Percentiles rank a stretch among this genome's conserved stretches.
These are phyloP conservation scores for Hemerocallis citrina DNA, from an alignment of 106 monocot genomes.

Conservation along the genomic window DNA sequence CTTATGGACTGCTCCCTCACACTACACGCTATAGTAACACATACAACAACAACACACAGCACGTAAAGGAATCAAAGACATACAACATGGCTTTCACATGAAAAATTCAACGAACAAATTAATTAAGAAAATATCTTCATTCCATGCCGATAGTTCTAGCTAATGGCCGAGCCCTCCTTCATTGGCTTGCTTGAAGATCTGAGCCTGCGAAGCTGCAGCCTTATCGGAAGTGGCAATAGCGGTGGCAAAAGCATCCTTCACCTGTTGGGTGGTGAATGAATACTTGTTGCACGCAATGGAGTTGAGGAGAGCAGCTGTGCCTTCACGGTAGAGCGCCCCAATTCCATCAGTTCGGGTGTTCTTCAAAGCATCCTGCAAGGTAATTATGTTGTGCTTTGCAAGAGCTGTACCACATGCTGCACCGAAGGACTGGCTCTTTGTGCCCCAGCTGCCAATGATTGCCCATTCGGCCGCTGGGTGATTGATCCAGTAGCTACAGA, in stretches of 20 bases:
- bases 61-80: too few species aligned
- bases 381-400: conserved; percentile 35
- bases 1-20: too few species aligned
- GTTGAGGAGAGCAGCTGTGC: conserved; percentile 67
- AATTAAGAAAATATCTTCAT: too few species aligned
- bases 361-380: conserved; percentile 43
- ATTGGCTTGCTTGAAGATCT: conserved; percentile 66
- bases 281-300: conserved; percentile 41
- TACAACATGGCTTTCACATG: too few species aligned
- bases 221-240: conserved; percentile 27
- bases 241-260: conserved; percentile 31
- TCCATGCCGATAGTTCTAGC: too few species aligned
- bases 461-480: conserved; percentile 52
- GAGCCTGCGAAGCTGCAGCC: conserved; percentile 49
- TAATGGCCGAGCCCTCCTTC: conserved; percentile 33
- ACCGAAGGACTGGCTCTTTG: conserved; percentile 48
- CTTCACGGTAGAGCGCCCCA: conserved; percentile 65
- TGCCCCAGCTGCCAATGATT: conserved; percentile 45
- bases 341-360: conserved; percentile 57
- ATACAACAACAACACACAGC: too few species aligned
- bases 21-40: too few species aligned
- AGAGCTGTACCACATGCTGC: conserved; percentile 14
- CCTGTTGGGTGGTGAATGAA: conserved; percentile 50
- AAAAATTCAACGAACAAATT: too few species aligned
- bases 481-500: conserved; percentile 66